Evolutionary conservation across 768 basidiomycete genomes (phyloP), one percentile per base, ranked within the genome.

Genomic region (Pholiota molesta): DNA sequence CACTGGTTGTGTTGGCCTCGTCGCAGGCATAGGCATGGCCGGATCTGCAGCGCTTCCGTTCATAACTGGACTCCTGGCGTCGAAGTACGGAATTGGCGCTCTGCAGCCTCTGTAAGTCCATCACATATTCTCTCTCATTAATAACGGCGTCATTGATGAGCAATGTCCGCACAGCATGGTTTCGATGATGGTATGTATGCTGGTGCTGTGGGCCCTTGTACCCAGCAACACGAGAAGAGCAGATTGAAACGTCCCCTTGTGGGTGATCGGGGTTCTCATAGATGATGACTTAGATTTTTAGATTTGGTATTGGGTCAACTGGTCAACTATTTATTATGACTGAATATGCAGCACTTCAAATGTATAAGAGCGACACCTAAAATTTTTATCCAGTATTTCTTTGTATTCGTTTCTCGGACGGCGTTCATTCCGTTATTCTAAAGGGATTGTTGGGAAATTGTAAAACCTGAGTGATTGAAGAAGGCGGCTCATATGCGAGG

Each of bases 31-130:
- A 28, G 90, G 91, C 0, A 85, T 87, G 66, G 85, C 87, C 0
- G 91, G 91, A 14, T 85, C 85, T 44, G 90, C 91, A 0, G 66
- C 87, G 5, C 69, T 92, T 5, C 90, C 92, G 0, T 91, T 93
- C 63, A 79, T 90, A 57, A 88, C 88, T 0, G 90, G 91, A 31
- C 79, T 86, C 2, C 77, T 93, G 17, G 85, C 90, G 11, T 79
- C 80, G 28, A 86, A 81, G 62, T 82, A 84, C 45, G 90, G 82
- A 0, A 89, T 90, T 52, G 74, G 74, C 44, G 79, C 79, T 57
- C 70, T 89, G 59, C 86, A 88, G 63, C 88, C 88, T 5, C 72
- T 89, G 87, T 89, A 59, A 71, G 86, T 74, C 42, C 45, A 39
- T 57, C 26, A 9, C 14, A 28, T 17, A 52, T 29, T 61, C 11